Conservation (phyloP, 2,329 filamentous ascomycete genomes). For the Neofusicoccum sp. region DNA sequence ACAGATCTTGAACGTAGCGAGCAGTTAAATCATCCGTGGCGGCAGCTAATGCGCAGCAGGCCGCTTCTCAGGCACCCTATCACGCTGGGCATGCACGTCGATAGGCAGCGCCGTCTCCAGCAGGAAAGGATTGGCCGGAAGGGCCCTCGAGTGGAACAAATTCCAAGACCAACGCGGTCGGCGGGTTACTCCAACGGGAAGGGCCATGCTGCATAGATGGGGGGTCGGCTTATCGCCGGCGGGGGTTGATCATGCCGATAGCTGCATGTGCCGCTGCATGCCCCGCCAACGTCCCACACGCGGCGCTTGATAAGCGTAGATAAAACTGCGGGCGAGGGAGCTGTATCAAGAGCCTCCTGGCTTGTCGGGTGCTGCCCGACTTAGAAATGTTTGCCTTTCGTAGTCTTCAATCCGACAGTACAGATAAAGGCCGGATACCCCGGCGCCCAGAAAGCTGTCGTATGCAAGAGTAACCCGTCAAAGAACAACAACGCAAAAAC, state of each 20-base stretch:
- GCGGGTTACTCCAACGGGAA: slow-evolving; percentile 3
- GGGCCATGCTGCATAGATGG: neutral
- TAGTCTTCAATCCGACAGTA: too few species aligned
- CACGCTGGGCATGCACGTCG: neutral
- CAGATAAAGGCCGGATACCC: too few species aligned
- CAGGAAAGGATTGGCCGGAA: neutral
- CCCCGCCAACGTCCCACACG: neutral
- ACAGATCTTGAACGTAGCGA: too few species aligned
- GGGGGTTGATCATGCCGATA: neutral
- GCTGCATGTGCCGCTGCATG: neutral
- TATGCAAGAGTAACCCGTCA: too few species aligned
- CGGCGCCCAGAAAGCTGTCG: too few species aligned
- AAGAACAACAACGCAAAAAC: too few species aligned
- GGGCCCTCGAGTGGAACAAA: neutral
- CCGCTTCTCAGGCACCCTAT: slow-evolving; percentile 1
- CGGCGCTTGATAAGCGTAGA: slow-evolving; percentile 2
- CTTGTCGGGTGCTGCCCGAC: neutral
- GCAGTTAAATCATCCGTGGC: neutral
- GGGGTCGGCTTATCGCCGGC: slow-evolving; percentile 11
- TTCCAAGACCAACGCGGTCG: neutral
- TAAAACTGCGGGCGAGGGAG: neutral
- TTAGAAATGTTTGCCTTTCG: too few species aligned
- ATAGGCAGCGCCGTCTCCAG: neutral
- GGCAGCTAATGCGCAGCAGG: neutral
- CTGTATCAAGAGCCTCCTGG: slow-evolving; percentile 7